Evolutionary conservation across 495 filamentous ascomycete species (phyloP).

Genomic region (Jackrogersella minutella): DNA sequence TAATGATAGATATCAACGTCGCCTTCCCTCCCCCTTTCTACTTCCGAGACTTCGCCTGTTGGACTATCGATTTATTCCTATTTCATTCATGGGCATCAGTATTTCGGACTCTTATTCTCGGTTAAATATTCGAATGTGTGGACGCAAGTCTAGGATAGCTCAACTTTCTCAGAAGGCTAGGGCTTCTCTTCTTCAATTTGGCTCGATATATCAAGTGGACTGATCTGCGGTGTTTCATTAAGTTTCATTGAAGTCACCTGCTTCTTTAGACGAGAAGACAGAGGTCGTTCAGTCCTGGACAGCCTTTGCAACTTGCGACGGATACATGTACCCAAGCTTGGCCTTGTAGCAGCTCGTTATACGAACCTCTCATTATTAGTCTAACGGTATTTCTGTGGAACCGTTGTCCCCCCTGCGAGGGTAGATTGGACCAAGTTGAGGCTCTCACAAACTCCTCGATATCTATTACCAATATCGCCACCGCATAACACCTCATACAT

Average conservation of each 20-base stretch:
- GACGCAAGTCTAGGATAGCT: constrained; percentile 29
- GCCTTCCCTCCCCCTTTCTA: constrained; percentile 6
- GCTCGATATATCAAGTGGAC: constrained; percentile 21
- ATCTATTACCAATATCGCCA: neutral
- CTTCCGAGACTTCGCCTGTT: constrained; percentile 33
- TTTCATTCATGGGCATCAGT: constrained; percentile 28
- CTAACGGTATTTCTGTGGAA: neutral
- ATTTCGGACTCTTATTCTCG: constrained; percentile 29
- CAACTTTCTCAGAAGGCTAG: constrained; percentile 3
- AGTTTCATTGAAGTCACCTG: constrained; percentile 16
- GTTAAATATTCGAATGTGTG: constrained; percentile 19
- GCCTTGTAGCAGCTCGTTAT: neutral
- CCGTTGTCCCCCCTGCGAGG: neutral
- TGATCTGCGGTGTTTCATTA: constrained; percentile 15
- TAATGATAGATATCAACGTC: constrained; percentile 18
- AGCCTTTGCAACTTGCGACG: neutral
- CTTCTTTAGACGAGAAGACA: constrained; percentile 21
- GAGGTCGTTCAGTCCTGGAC: neutral
- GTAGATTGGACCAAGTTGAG: neutral
- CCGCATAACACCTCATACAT: neutral
- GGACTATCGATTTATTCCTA: constrained; percentile 37
- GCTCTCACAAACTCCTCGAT: neutral
- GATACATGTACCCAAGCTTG: constrained; percentile 10
- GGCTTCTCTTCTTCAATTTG: neutral
- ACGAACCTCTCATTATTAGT: neutral